A percentile compares a stretch with the other conserved stretches of the same genome.
These are phyloP conservation scores for Astragalus glycyphyllos DNA, from an alignment of 306 rosid genomes.

Conservation along the genomic window DNA sequence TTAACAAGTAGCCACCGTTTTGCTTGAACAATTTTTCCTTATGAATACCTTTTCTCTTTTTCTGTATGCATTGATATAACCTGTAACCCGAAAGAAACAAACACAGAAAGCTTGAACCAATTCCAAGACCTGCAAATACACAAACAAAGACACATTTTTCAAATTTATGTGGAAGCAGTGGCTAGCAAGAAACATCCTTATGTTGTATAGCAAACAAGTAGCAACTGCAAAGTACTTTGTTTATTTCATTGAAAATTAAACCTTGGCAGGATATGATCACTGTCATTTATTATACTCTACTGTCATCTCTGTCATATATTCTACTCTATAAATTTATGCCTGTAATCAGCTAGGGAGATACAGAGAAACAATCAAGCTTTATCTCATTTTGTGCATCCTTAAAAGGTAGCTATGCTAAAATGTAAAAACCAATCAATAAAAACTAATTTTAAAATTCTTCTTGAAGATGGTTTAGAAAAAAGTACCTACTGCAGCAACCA, in stretches of 20 bases:
- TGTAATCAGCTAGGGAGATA: background rate
- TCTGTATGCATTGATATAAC: constrained; percentile 36
- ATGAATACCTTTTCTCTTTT: constrained; percentile 24
- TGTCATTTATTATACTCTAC: too few relatives aligned
- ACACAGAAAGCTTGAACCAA: constrained; percentile 46
- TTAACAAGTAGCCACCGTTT: constrained; percentile 65
- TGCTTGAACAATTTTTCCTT: constrained; percentile 57
- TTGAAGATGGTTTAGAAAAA: constrained; percentile 28
- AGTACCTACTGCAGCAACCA: constrained; percentile 50
- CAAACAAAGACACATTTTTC: background rate
- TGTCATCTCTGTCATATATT: background rate
- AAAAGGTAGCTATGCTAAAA: constrained; percentile 14
- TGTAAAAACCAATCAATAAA: background rate
- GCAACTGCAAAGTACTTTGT: constrained; percentile 14
- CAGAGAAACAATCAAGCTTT: constrained; percentile 7
- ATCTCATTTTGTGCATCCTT: background rate
- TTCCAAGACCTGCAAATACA: constrained; percentile 52
- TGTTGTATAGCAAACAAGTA: background rate
- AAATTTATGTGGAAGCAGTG: background rate
- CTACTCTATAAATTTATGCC: constrained; percentile 6
- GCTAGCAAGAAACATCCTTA: constrained; percentile 5
- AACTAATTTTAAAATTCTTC: constrained; percentile 19
- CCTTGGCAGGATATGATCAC: background rate
- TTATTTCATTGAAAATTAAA: constrained; percentile 10
- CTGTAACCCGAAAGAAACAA: constrained; percentile 48